Conservation (phyloP, 108 stramenopile species). For the Nitzschia inconspicua region DNA sequence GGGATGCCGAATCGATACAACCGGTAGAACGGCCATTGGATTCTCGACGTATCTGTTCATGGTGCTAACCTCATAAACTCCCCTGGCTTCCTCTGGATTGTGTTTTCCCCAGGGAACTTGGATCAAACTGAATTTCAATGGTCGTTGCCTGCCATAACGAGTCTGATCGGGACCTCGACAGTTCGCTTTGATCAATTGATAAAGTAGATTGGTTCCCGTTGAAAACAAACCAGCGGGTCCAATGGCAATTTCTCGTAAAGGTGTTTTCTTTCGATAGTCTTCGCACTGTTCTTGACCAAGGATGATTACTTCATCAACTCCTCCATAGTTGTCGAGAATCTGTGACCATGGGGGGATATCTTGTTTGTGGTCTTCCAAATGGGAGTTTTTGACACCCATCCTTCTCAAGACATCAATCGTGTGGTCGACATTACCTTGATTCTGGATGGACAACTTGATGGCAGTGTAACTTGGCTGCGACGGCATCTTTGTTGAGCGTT, state of each 20-base stretch:
- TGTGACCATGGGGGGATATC: constrained; percentile 27
- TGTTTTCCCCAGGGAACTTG: constrained; percentile 72
- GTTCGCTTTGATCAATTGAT: constrained; percentile 55
- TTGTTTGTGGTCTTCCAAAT: neutral
- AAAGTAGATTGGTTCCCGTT: constrained; percentile 83
- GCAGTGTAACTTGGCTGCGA: too few species aligned
- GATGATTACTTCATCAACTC: constrained; percentile 22
- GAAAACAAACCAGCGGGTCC: constrained; percentile 76
- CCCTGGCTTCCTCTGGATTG: constrained; percentile 52
- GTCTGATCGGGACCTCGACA: constrained; percentile 41
- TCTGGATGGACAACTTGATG: too few species aligned
- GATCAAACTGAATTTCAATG: neutral
- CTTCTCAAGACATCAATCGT: too few species aligned
- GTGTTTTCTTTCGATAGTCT: constrained; percentile 9
- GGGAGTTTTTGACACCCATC: constrained; percentile 4
- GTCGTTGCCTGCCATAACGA: neutral
- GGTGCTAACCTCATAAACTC: constrained; percentile 17
- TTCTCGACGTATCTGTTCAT: constrained; percentile 26
- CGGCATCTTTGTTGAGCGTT: too few species aligned
- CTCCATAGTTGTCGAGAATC: constrained; percentile 7
- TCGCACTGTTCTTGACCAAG: constrained; percentile 19
- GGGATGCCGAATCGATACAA: constrained; percentile 73
- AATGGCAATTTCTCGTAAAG: neutral
- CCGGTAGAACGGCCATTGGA: constrained; percentile 45
- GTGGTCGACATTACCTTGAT: too few species aligned